Percentiles rank a stretch among this genome's conserved stretches.
phyloP scores from a whole-genome alignment of 2,329 filamentous ascomycete genomes.

The Venturia asperata region DNA sequence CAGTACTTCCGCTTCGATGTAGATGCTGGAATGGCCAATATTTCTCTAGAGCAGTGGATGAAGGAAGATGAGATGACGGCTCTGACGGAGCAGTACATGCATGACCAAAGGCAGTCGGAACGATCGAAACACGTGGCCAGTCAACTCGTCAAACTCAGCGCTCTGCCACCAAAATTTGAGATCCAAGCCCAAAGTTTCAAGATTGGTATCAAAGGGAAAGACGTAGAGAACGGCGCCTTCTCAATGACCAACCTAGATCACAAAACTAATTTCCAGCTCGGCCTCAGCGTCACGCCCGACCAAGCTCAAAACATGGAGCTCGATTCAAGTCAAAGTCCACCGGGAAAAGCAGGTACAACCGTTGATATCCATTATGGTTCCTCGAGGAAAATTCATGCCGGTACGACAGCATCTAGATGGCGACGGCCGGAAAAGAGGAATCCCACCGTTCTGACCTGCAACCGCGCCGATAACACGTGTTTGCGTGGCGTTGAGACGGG shows the following conservation, averaged over 20 bases:
- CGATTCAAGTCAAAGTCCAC: not conserved
- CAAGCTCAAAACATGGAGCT: not conserved
- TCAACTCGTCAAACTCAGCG: conserved; percentile 32
- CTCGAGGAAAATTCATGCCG: conserved; percentile 30
- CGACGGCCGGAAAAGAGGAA: conserved; percentile 31
- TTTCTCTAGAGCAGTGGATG: conserved; percentile 37
- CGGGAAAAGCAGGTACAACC: conserved; percentile 25
- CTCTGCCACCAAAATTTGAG: conserved; percentile 32
- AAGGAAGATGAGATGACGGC: conserved; percentile 36
- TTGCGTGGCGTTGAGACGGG: conserved; percentile 31
- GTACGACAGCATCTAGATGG: conserved; percentile 32
- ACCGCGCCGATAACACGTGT: conserved; percentile 29
- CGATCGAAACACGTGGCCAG: conserved; percentile 29
- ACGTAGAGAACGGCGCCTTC: conserved; percentile 29
- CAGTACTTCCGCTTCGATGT: conserved; percentile 36
- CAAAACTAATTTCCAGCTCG: conserved; percentile 32
- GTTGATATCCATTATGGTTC: conserved; percentile 27
- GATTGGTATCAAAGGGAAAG: conserved; percentile 29
- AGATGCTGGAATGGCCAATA: conserved; percentile 33
- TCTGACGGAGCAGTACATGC: conserved; percentile 35
- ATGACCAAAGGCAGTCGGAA: conserved; percentile 30
- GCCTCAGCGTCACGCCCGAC: conserved; percentile 19
- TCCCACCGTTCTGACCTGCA: conserved; percentile 32
- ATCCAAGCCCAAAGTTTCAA: conserved; percentile 30
- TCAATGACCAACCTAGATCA: conserved; percentile 32